Evolutionary conservation across 1,139 yeast species (phyloP), one percentile per base, ranked within the genome.

Genomic region (Candida freyschussii): DNA sequence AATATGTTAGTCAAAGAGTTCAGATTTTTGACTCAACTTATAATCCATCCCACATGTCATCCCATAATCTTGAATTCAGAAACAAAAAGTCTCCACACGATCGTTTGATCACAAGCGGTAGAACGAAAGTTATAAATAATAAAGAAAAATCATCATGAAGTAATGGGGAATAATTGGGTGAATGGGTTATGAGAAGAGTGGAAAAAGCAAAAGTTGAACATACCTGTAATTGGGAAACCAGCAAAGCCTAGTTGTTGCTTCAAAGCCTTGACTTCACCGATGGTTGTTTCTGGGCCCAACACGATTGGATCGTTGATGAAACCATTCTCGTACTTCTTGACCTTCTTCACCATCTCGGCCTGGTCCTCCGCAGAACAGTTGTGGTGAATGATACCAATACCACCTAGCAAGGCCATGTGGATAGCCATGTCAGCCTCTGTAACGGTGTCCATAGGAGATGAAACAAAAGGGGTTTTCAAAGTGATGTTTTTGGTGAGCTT

Each of bases 381-480:
- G 72, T 91, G 97, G 65, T 91, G 99, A 53, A 91, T 80, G 56
- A 93, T 85, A 75, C 99, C 99, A 62, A 91, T 87, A 65, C 99
- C 99, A 60, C 99, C 99, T 53, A 89, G 76, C 51, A 91, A 75
- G 50, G 99, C 97, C 96, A 91, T 89, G 67, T 87, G 80, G 53
- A 93, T 91, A 48, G 99, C 98, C 99, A 91, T 91, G 43, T 79
- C 83, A 44, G 87, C 70, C 69, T 91, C 99, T 39, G 99, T 93
- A 45, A 91, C 98, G 34, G 98, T 91, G 65, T 91, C 98, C 99
- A 91, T 91, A 52, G 99, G 99, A 55, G 96, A 86, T 22, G 97
- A 89, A 44, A 91, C 91, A 52, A 91, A 85, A 43, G 99, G 99
- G 32, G 96, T 70, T 68, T 83, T 87, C 63, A 91, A 72, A 37